Percentiles rank a stretch among this genome's conserved stretches.
Conservation (phyloP, 176 grass and related monocot genomes). For the Carex parvula region DNA sequence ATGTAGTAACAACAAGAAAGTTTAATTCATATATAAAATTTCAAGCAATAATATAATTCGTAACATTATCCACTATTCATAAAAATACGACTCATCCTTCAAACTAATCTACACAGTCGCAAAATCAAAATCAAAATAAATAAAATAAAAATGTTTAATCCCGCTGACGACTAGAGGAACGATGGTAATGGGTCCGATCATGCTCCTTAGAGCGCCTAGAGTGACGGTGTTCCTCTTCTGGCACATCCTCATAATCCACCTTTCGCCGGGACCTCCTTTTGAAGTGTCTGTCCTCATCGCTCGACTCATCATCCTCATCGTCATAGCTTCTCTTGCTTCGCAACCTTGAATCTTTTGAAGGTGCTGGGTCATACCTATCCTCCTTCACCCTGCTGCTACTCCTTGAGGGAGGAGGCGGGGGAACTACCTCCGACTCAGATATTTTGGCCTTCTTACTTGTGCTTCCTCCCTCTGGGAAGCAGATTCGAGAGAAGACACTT, state of each 20-base stretch:
- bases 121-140: background rate
- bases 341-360: constrained; percentile 17
- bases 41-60: background rate
- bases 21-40: background rate
- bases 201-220: constrained; percentile 19
- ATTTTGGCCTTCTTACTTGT: constrained; percentile 42
- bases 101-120: background rate
- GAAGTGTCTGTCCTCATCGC: constrained; percentile 87
- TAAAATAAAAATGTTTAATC: background rate
- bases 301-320: constrained; percentile 40
- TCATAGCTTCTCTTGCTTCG: constrained; percentile 23
- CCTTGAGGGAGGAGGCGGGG: constrained; percentile 43
- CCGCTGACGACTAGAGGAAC: constrained; percentile 1
- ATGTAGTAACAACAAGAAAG: no score
- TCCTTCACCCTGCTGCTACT: constrained; percentile 24
- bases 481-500: constrained; percentile 94
- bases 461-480: constrained; percentile 57
- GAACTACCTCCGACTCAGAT: constrained; percentile 45
- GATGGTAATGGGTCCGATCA: background rate
- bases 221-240: constrained; percentile 30
- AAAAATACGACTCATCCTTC: background rate
- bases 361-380: constrained; percentile 2
- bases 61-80: background rate
- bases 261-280: constrained; percentile 68
- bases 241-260: constrained; percentile 40